phyloP scores from a whole-genome alignment of 805 yeast genomes.

The Cyberlindnera suaveolens region DNA sequence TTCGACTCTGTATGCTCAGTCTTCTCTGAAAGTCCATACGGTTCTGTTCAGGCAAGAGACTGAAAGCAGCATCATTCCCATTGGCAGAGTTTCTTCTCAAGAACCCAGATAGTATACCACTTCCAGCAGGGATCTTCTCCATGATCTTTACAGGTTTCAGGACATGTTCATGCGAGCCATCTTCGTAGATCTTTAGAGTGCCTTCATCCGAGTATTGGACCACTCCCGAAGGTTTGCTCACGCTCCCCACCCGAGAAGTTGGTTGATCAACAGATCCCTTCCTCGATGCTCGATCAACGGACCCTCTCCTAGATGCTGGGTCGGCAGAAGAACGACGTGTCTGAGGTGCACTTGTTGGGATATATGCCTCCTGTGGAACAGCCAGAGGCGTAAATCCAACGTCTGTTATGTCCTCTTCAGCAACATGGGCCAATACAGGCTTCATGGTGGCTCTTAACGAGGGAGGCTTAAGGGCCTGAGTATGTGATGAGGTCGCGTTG shows the following conservation, averaged over 20 bases:
- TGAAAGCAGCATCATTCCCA: slow-evolving; percentile 21
- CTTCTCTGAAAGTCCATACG: slow-evolving; percentile 23
- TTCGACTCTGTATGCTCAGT: slow-evolving; percentile 23
- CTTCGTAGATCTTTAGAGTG: slow-evolving; percentile 14
- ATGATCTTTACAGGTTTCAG: slow-evolving; percentile 17
- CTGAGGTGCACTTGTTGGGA: not conserved
- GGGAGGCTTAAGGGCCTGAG: too few species aligned
- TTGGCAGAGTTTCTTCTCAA: slow-evolving; percentile 11
- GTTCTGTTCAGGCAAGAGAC: slow-evolving; percentile 24
- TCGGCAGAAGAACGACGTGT: not conserved
- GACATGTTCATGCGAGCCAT: slow-evolving; percentile 22
- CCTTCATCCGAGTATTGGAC: slow-evolving; percentile 11
- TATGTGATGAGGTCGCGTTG: too few species aligned
- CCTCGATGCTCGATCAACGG: not conserved
- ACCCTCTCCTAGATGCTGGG: not conserved
- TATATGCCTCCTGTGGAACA: not conserved
- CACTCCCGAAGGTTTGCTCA: not conserved
- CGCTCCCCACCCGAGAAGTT: not conserved
- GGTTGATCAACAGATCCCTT: not conserved
- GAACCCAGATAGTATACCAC: slow-evolving; percentile 21
- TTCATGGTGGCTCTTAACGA: not conserved
- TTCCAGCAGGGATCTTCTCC: slow-evolving; percentile 17
- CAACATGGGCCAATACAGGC: not conserved
- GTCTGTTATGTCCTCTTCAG: not conserved
- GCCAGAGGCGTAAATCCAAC: not conserved